Evolutionary conservation across 1,139 yeast species (phyloP).

Genomic region (Komagataea norvegica): DNA sequence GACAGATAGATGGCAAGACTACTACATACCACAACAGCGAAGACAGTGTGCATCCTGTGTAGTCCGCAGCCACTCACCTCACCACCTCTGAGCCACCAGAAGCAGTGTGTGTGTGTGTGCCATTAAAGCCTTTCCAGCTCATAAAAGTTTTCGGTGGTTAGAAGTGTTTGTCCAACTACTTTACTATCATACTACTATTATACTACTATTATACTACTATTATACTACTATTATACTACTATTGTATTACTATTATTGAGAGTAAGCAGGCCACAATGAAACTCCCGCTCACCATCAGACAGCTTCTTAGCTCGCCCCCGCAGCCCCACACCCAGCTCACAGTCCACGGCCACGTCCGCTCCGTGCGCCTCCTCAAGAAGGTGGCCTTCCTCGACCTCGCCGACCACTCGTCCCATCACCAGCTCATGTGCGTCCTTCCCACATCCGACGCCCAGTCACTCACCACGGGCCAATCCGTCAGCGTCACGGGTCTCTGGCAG

Average conservation of each 20-base stretch:
- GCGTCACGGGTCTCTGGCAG: slow-evolving; percentile 43
- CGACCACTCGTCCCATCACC: slow-evolving; percentile 63
- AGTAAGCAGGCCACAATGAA: background rate
- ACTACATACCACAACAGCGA: too few relatives aligned
- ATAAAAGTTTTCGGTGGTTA: too few relatives aligned
- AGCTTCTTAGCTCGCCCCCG: slow-evolving; percentile 7
- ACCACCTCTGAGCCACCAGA: too few relatives aligned
- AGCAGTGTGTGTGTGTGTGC: too few relatives aligned
- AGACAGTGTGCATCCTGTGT: too few relatives aligned
- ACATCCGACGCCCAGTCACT: slow-evolving; percentile 31
- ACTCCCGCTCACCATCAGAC: slow-evolving; percentile 8
- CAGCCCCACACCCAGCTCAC: slow-evolving; percentile 42
- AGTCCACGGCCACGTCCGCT: slow-evolving; percentile 71
- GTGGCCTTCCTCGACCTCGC: slow-evolving; percentile 71
- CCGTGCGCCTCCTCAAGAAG: slow-evolving; percentile 62
- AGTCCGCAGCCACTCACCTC: too few relatives aligned
- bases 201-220: too few relatives aligned
- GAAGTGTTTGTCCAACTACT: too few relatives aligned
- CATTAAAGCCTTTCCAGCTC: too few relatives aligned
- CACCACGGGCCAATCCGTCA: slow-evolving; percentile 40
- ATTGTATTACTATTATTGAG: background rate
- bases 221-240: too few relatives aligned
- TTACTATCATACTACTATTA: too few relatives aligned
- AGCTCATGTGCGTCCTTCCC: slow-evolving; percentile 54
- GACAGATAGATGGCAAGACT: too few relatives aligned